phyloP scores from a whole-genome alignment of 345 rosid genomes.

The Chamaenerion angustifolium region DNA sequence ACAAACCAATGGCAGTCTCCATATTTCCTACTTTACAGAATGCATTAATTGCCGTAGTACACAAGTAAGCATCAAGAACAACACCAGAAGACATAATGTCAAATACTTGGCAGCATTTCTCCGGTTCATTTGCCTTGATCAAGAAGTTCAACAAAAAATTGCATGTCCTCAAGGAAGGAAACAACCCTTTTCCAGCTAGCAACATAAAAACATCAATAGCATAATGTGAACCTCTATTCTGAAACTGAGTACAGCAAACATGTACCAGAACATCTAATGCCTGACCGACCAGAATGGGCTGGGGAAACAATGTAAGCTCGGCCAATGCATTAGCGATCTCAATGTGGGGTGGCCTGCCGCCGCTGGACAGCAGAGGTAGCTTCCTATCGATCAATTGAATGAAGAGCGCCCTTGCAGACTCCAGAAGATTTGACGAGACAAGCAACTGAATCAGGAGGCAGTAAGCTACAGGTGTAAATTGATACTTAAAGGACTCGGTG shows the following conservation, averaged over 20 bases:
- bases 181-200: constrained; percentile 34
- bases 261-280: constrained; percentile 47
- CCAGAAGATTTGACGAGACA: constrained; percentile 20
- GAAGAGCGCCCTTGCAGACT: constrained; percentile 45
- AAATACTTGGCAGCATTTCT: constrained; percentile 34
- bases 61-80: constrained; percentile 53
- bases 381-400: constrained; percentile 59
- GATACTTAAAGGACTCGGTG: constrained; percentile 30
- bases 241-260: constrained; percentile 46
- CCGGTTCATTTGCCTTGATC: constrained; percentile 42
- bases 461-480: constrained; percentile 56
- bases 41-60: constrained; percentile 46
- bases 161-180: constrained; percentile 54
- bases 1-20: constrained; percentile 35
- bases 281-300: constrained; percentile 14
- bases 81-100: constrained; percentile 33
- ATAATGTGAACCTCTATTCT: constrained; percentile 29
- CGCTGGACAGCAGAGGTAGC: constrained; percentile 18
- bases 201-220: constrained; percentile 38
- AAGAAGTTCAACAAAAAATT: constrained; percentile 45
- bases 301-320: constrained; percentile 21
- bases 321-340: constrained; percentile 37
- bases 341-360: constrained; percentile 12
- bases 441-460: constrained; percentile 49
- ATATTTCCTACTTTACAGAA: constrained; percentile 47